Percentiles rank a stretch among this genome's conserved stretches.
phyloP scores from a whole-genome alignment of 2,329 filamentous ascomycete genomes.

The Ceratocystis smalleyi region DNA sequence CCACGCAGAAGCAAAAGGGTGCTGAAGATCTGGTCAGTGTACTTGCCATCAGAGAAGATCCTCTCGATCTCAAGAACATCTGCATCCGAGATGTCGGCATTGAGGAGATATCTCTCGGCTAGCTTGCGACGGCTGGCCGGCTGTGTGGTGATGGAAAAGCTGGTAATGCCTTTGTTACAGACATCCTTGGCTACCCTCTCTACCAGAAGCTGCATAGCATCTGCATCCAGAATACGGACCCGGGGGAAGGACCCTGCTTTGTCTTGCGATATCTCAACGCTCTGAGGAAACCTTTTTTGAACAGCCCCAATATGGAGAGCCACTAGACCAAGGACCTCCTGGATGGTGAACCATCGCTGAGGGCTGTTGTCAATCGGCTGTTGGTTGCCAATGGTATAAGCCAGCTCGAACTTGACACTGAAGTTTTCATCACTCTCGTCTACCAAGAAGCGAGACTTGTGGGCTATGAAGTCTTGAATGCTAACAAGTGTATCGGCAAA shows the following conservation, averaged over 20 bases:
- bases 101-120: constrained; percentile 32
- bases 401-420: constrained; percentile 42
- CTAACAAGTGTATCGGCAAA: constrained; percentile 22
- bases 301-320: constrained; percentile 22
- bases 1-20: constrained; percentile 37
- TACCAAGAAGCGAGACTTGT: constrained; percentile 37
- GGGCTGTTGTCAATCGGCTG: constrained; percentile 35
- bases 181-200: constrained; percentile 27
- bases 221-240: constrained; percentile 31
- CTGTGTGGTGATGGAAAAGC: constrained; percentile 30
- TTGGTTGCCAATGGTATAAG: constrained; percentile 46
- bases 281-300: constrained; percentile 22
- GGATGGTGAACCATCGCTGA: constrained; percentile 40
- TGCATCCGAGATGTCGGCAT: constrained; percentile 23
- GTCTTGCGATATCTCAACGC: constrained; percentile 29
- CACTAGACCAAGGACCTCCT: constrained; percentile 36
- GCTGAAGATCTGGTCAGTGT: constrained; percentile 20
- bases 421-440: constrained; percentile 54
- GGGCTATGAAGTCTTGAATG: constrained; percentile 32
- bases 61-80: constrained; percentile 23
- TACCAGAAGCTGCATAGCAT: constrained; percentile 18
- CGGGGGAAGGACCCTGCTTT: constrained; percentile 30
- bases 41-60: constrained; percentile 24
- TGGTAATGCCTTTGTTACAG: constrained; percentile 27
- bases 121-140: constrained; percentile 21